Base-by-base conservation (phyloP, 495 filamentous ascomycete species). In the Hyaloscypha finlandica region DNA sequence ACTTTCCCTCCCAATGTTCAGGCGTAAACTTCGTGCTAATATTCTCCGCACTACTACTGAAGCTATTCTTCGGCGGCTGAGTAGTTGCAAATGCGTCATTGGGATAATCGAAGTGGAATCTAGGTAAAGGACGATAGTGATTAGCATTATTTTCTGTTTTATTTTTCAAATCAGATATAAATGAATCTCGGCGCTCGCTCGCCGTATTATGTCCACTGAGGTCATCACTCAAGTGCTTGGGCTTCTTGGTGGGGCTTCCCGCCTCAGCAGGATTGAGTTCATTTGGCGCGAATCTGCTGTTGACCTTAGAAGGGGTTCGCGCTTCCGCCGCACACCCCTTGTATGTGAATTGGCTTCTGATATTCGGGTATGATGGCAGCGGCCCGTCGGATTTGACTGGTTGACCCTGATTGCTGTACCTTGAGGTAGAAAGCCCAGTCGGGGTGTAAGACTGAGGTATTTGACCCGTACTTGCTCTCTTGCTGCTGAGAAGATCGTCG, bases 1-100 rank as follows among this genome's bases (percentile, higher is more conserved):
- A 84, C 65, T 81, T 85, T 29, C 81, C 83, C 48, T 80, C 75
- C 86, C 86, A 90, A 37, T 86, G 83, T 30, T 80, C 78, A 0
- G 87, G 82, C 12, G 84, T 85, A 72, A 91, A 92, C 57, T 84
- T 88, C 35, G 89, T 92, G 71, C 91, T 91, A 76, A 97, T 89
- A 68, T 88, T 87, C 70, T 92, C 90, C 37, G 88, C 81, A 73
- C 88, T 93, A 57, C 84, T 86, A 58, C 79, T 55, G 60, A 74
- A 67, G 30, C 75, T 33, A 67, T 70, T 22, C 67, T 59, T 52
- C 30, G 35, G 31, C 8, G 64, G 67, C 4, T 67, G 64, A 16
- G 77, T 74, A 22, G 72, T 57, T 12, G 73, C 51, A 66, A 76
- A 83, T n/a, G 74, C 65, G 22, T 79, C 76, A 54, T 80, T 75